phyloP scores from a whole-genome alignment of 23 red algal species.

The Gracilariopsis chorda region DNA sequence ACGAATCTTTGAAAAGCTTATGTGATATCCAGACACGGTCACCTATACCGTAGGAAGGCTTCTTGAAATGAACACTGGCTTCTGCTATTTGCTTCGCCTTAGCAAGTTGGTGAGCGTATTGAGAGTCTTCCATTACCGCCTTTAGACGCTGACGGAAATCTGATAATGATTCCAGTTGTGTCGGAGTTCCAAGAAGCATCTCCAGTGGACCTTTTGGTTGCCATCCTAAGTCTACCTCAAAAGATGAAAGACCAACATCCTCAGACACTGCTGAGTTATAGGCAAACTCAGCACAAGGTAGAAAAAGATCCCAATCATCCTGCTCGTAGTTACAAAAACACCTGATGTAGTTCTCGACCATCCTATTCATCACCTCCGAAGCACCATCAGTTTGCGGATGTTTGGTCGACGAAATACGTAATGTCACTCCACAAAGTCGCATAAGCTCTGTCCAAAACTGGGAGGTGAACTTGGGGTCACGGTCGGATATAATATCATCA shows the following conservation, averaged over 20 bases:
- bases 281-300: slow-evolving; percentile 22
- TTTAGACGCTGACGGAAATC: neutral
- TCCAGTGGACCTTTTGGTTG: neutral
- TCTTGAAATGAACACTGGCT: neutral
- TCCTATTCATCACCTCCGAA: slow-evolving; percentile 41
- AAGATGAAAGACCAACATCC: neutral
- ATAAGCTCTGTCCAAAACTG: neutral
- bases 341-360: neutral
- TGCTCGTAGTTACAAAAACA: neutral
- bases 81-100: neutral
- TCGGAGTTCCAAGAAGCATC: neutral
- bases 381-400: slow-evolving; percentile 24
- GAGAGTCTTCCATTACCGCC: no score
- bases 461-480: slow-evolving; percentile 22
- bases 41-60: neutral
- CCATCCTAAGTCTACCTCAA: slow-evolving; percentile 30
- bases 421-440: neutral
- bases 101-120: neutral
- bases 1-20: neutral
- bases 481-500: neutral
- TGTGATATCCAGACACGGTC: neutral
- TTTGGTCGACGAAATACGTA: neutral
- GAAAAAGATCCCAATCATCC: neutral
- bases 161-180: neutral
- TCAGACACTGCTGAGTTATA: slow-evolving; percentile 15